Conservation (phyloP, 768 basidiomycete species). For the Xerocomellus intermedius region DNA sequence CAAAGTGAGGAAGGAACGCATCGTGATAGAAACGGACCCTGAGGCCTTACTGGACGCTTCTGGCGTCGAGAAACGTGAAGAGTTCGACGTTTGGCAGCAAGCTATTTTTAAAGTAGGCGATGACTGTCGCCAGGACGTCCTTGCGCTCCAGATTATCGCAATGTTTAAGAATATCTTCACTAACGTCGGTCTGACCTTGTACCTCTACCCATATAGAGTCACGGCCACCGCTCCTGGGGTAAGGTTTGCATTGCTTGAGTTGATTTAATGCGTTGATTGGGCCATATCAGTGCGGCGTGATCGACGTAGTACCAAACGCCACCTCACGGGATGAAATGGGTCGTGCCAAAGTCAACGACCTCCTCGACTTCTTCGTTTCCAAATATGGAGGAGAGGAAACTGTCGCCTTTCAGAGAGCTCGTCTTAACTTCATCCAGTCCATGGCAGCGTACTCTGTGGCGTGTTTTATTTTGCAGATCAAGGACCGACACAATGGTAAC, state of each 20-base stretch:
- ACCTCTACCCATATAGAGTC: conserved; percentile 94
- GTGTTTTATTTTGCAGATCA: conserved; percentile 97
- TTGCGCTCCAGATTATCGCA: conserved; percentile 94
- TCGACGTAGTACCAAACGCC: conserved; percentile 96
- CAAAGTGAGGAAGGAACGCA: conserved; percentile 88
- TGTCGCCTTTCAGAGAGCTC: conserved; percentile 85
- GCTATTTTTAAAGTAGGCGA: conserved; percentile 99
- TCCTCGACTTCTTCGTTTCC: conserved; percentile 89
- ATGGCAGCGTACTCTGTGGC: conserved; percentile 99
- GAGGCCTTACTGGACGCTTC: conserved; percentile 70
- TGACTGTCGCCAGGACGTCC: conserved; percentile 97
- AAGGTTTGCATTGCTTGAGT: conserved; percentile 31
- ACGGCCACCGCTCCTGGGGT: conserved; percentile 97
- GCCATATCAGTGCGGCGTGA: conserved; percentile 83
- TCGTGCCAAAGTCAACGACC: conserved; percentile 94
- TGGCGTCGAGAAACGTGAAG: conserved; percentile 53
- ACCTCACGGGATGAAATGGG: conserved; percentile 99
- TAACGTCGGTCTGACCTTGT: conserved; percentile 81
- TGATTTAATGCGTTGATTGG: background rate
- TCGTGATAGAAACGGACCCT: conserved; percentile 65
- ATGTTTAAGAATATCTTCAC: conserved; percentile 99
- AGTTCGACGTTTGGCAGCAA: conserved; percentile 93
- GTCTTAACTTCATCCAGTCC: conserved; percentile 95
- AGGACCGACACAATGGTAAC: conserved; percentile 98
- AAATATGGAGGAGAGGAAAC: conserved; percentile 93